These are phyloP conservation scores for Ceratocystis lukuohia DNA, from an alignment of 2,329 filamentous ascomycete species.

Conservation along the genomic window DNA sequence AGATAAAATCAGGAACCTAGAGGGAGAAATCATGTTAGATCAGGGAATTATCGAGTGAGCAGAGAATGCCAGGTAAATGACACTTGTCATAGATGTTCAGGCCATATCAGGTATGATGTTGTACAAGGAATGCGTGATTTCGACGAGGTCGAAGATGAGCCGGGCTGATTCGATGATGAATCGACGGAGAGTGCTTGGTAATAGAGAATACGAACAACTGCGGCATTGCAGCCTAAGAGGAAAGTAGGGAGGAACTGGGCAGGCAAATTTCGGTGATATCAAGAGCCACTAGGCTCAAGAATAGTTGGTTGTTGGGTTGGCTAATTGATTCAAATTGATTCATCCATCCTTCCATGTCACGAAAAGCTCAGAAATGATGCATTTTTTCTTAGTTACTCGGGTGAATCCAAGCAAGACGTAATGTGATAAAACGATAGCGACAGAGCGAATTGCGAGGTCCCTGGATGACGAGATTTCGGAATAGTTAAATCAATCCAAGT, in stretches of 20 bases:
- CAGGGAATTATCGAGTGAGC: neutral
- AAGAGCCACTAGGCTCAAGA: too few species aligned
- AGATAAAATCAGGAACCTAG: conserved; percentile 13
- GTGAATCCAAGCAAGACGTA: too few species aligned
- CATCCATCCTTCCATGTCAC: too few species aligned
- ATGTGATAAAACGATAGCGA: too few species aligned
- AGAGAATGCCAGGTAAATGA: neutral
- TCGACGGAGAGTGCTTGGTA: neutral
- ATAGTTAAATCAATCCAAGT: neutral
- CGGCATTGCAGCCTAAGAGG: neutral
- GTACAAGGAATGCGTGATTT: conserved; percentile 1
- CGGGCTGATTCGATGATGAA: neutral
- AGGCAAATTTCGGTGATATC: neutral
- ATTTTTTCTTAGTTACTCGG: too few species aligned
- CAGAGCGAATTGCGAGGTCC: too few species aligned
- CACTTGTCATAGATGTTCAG: conserved; percentile 5
- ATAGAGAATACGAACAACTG: neutral
- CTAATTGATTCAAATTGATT: too few species aligned
- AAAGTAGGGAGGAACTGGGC: neutral
- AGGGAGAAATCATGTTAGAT: neutral
- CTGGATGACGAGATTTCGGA: too few species aligned
- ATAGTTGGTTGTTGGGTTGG: too few species aligned
- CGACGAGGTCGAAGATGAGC: neutral
- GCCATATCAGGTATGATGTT: neutral
- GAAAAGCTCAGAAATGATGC: too few species aligned